Percentiles rank a stretch among this genome's conserved stretches.
phyloP scores from a whole-genome alignment of 352 stramenopile genomes.

The Phytophthora brassicae region DNA sequence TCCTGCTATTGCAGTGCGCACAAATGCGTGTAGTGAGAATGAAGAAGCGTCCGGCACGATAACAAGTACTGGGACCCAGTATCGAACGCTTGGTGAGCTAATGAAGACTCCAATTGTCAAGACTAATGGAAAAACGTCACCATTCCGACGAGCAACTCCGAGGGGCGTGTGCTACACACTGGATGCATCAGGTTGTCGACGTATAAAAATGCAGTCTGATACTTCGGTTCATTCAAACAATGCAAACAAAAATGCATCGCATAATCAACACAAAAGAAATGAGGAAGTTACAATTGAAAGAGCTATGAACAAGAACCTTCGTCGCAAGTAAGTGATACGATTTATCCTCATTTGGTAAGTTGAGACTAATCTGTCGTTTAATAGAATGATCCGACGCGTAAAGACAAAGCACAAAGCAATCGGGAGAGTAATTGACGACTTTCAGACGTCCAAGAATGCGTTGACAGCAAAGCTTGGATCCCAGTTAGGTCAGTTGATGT shows the following conservation, averaged over 20 bases:
- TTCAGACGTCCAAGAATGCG: conserved; percentile 39
- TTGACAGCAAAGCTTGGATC: conserved; percentile 55
- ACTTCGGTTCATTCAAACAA: conserved; percentile 5
- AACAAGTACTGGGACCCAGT: neutral
- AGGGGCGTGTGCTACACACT: conserved; percentile 76
- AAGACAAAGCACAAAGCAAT: conserved; percentile 52
- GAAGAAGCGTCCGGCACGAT: neutral
- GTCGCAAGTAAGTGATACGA: conserved; percentile 49
- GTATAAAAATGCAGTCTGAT: conserved; percentile 73
- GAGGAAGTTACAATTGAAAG: conserved; percentile 62
- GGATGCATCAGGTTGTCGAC: conserved; percentile 54
- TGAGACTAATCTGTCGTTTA: neutral
- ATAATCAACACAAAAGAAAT: conserved; percentile 13
- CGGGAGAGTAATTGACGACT: conserved; percentile 46
- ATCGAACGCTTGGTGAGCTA: conserved; percentile 23
- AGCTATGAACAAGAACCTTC: conserved; percentile 54
- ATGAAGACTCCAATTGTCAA: conserved; percentile 14
- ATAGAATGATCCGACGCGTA: conserved; percentile 60
- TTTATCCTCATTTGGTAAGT: neutral
- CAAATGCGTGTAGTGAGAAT: neutral
- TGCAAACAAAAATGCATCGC: neutral
- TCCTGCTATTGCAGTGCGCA: neutral
- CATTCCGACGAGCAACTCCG: conserved; percentile 17
- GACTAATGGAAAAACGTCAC: conserved; percentile 14
- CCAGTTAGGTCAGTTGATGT: conserved; percentile 30